phyloP scores from a whole-genome alignment of 805 yeast genomes.

The Candida stauntonica region DNA sequence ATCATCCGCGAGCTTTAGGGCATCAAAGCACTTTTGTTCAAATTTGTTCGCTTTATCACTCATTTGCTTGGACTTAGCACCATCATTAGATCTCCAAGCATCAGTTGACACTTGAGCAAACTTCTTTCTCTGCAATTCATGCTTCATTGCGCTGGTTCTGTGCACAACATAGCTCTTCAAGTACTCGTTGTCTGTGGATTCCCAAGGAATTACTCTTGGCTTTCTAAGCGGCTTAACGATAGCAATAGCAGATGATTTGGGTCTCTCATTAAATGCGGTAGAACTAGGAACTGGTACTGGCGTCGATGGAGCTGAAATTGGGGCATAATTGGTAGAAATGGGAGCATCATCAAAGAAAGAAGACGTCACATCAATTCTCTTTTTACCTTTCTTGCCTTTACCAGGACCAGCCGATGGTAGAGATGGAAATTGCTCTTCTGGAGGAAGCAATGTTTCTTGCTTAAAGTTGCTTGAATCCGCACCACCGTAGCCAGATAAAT shows the following conservation, averaged over 20 bases:
- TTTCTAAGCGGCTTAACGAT: slow-evolving; percentile 20
- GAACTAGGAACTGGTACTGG: slow-evolving; percentile 3
- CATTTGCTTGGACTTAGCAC: slow-evolving; percentile 23
- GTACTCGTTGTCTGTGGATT: slow-evolving; percentile 8
- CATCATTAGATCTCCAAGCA: slow-evolving; percentile 24
- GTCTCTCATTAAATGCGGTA: background rate
- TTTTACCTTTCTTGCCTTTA: background rate
- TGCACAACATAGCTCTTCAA: slow-evolving; percentile 16
- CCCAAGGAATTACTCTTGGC: slow-evolving; percentile 27
- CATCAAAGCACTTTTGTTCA: slow-evolving; percentile 19
- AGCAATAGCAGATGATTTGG: slow-evolving; percentile 9
- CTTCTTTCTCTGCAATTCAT: slow-evolving; percentile 24
- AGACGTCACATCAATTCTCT: slow-evolving; percentile 5
- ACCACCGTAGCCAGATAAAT: too few relatives aligned
- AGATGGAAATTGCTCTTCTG: slow-evolving; percentile 6
- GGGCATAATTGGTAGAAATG: background rate
- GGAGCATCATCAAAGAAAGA: background rate
- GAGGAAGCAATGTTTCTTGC: slow-evolving; percentile 9
- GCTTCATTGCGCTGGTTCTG: slow-evolving; percentile 18
- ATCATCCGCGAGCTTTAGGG: slow-evolving; percentile 26
- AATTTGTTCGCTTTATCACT: slow-evolving; percentile 26
- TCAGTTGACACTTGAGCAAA: slow-evolving; percentile 26
- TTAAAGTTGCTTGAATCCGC: too few relatives aligned
- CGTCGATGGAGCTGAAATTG: background rate
- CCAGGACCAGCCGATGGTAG: too few relatives aligned